These are phyloP conservation scores for Aegilops longissima DNA, from an alignment of 176 grass and related monocot species.

Conservation along the genomic window DNA sequence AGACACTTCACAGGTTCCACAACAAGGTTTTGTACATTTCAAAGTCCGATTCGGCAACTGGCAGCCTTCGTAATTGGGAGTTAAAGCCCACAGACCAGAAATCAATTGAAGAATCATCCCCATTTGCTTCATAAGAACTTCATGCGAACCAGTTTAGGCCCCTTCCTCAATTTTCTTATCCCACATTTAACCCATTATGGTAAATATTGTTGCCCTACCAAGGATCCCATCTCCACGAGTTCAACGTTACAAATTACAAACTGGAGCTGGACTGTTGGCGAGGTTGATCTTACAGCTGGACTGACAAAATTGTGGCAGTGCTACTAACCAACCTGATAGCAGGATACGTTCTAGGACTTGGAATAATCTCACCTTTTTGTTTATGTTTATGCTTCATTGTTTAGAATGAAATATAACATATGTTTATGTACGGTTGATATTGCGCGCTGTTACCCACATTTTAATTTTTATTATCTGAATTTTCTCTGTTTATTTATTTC, in stretches of 20 bases:
- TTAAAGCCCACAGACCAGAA: slow-evolving; percentile 43
- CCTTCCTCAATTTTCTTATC: not conserved
- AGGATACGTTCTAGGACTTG: not conserved
- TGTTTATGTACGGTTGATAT: not conserved
- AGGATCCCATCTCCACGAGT: not conserved
- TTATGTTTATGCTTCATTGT: not conserved
- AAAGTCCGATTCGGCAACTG: slow-evolving; percentile 39
- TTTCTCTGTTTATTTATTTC: not conserved
- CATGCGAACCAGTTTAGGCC: not conserved
- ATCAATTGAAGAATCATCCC: slow-evolving; percentile 47
- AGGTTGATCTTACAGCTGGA: not conserved
- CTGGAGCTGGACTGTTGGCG: slow-evolving; percentile 7
- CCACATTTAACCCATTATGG: not conserved
- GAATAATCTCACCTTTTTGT: not conserved
- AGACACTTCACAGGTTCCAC: slow-evolving; percentile 82
- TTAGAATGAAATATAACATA: not conserved
- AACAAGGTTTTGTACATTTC: slow-evolving; percentile 73
- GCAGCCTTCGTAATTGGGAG: slow-evolving; percentile 52
- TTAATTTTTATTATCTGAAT: not conserved
- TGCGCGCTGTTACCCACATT: not conserved
- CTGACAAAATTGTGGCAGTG: not conserved
- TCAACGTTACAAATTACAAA: not conserved
- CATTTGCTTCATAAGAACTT: slow-evolving; percentile 30
- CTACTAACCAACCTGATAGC: not conserved
- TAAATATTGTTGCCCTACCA: not conserved